Evolutionary conservation across 257 asterid species (phyloP).

Genomic region (Coffea eugenioides): DNA sequence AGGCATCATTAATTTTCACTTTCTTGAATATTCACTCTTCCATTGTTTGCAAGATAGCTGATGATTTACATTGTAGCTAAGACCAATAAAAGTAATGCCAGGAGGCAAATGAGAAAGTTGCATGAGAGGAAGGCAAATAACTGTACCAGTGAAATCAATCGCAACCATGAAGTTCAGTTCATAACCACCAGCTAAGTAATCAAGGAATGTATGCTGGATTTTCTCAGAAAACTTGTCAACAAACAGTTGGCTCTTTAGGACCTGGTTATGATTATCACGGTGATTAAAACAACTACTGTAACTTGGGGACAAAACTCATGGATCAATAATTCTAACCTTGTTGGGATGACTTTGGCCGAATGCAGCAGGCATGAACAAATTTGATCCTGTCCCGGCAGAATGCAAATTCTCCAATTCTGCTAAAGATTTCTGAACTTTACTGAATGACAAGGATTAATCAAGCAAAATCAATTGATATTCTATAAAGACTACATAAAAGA

Average conservation of each 20-base stretch:
- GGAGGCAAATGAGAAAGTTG: background rate
- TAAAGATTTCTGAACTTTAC: slow-evolving; percentile 85
- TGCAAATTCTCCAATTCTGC: slow-evolving; percentile 82
- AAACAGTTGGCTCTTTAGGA: slow-evolving; percentile 72
- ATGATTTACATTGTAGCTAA: background rate
- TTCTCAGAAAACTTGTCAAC: slow-evolving; percentile 84
- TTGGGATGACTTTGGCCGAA: slow-evolving; percentile 62
- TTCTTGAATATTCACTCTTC: background rate
- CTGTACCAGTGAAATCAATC: slow-evolving; percentile 90
- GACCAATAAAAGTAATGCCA: background rate
- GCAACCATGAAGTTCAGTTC: slow-evolving; percentile 99
- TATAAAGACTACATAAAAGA: slow-evolving; percentile 16
- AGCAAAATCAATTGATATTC: slow-evolving; percentile 32
- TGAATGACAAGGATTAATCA: slow-evolving; percentile 39
- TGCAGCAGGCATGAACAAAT: slow-evolving; percentile 52
- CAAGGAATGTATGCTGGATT: slow-evolving; percentile 79
- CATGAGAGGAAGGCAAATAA: slow-evolving; percentile 10
- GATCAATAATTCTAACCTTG: slow-evolving; percentile 48
- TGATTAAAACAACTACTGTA: background rate
- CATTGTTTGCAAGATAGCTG: background rate
- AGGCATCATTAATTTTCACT: too few species aligned
- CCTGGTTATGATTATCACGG: slow-evolving; percentile 36
- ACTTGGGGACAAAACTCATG: slow-evolving; percentile 13
- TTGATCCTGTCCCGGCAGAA: slow-evolving; percentile 56
- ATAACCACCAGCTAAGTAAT: slow-evolving; percentile 84